Evolutionary conservation across 1,139 yeast genomes (phyloP).

Genomic region (Debaryomyces coudertii): DNA sequence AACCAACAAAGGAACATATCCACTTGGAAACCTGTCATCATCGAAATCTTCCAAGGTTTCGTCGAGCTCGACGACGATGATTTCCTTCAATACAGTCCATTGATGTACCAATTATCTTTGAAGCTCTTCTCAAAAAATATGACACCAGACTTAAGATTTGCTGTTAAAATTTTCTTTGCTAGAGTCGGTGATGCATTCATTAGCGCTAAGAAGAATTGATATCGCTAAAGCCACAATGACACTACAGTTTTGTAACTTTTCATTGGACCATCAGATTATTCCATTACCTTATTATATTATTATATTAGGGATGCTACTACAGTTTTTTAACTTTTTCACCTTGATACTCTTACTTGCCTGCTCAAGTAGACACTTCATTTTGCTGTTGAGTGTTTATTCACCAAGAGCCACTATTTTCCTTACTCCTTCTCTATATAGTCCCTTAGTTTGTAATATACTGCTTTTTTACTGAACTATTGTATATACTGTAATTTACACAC

Average conservation of each 20-base stretch:
- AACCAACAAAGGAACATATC: slow-evolving; percentile 78
- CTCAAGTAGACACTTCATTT: too few relatives aligned
- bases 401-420: too few relatives aligned
- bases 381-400: too few relatives aligned
- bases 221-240: neutral
- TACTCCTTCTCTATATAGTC: neutral
- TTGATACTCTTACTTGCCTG: neutral
- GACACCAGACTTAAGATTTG: slow-evolving; percentile 67
- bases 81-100: slow-evolving; percentile 64
- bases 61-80: slow-evolving; percentile 76
- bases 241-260: too few relatives aligned
- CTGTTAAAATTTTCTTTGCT: slow-evolving; percentile 65
- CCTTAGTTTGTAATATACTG: slow-evolving; percentile 4
- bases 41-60: slow-evolving; percentile 82
- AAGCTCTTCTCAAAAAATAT: slow-evolving; percentile 69
- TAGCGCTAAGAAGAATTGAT: neutral
- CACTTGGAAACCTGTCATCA: slow-evolving; percentile 91
- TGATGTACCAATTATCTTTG: slow-evolving; percentile 68
- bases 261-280: too few relatives aligned
- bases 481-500: slow-evolving; percentile 12
- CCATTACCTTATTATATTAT: too few relatives aligned
- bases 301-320: too few relatives aligned
- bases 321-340: too few relatives aligned
- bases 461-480: slow-evolving; percentile 5
- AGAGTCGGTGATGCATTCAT: slow-evolving; percentile 69